Evolutionary conservation across 1,284 basidiomycete species (phyloP).

Genomic region (Trichosporon sp.): DNA sequence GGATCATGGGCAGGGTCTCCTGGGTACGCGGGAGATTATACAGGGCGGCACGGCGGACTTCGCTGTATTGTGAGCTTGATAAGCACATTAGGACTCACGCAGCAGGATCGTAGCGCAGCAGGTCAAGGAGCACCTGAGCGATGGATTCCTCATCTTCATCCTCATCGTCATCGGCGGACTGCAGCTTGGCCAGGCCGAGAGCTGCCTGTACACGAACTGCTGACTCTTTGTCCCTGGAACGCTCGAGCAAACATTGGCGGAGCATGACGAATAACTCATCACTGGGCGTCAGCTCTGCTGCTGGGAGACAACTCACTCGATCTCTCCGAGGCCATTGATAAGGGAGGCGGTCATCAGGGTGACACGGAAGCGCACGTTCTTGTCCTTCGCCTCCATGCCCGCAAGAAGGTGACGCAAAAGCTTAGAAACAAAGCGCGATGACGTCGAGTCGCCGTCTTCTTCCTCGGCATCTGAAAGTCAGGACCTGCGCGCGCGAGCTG

Average conservation of each 20-base stretch:
- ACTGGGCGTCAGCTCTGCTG: conserved; percentile 50
- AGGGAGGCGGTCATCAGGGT: conserved; percentile 75
- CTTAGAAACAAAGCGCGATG: conserved; percentile 67
- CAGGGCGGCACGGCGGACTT: conserved; percentile 83
- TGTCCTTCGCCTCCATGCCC: conserved; percentile 86
- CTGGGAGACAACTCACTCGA: conserved; percentile 60
- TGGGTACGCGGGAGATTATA: conserved; percentile 68
- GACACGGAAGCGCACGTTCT: conserved; percentile 75
- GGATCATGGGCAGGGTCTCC: conserved; percentile 62
- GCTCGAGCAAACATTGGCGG: conserved; percentile 65
- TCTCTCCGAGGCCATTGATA: conserved; percentile 72
- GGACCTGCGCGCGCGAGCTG: conserved; percentile 15
- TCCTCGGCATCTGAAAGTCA: conserved; percentile 52
- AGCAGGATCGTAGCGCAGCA: conserved; percentile 69
- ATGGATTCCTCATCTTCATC: conserved; percentile 66
- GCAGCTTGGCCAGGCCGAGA: conserved; percentile 77
- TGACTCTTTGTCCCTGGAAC: conserved; percentile 80
- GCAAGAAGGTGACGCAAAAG: conserved; percentile 73
- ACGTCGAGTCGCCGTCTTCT: conserved; percentile 66
- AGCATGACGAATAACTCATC: conserved; percentile 75
- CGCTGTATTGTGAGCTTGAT: conserved; percentile 54
- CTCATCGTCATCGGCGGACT: conserved; percentile 67
- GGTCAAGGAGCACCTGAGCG: conserved; percentile 65
- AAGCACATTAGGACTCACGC: conserved; percentile 57
- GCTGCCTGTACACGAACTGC: conserved; percentile 78